Base-by-base conservation (phyloP, 345 rosid genomes). In the Syzygium jambos region DNA sequence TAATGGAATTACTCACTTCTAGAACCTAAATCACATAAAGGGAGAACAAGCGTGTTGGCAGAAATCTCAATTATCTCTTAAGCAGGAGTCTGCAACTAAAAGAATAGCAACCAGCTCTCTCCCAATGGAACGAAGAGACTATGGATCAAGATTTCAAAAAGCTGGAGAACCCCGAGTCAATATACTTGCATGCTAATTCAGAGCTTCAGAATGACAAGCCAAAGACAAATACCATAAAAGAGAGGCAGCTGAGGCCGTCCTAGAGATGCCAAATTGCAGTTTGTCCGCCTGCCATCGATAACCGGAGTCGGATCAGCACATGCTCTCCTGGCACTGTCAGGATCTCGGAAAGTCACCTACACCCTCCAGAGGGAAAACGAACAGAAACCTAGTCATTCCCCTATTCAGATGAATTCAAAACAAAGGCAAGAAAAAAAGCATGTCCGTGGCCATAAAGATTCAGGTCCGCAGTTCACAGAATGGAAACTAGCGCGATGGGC, bases 331-430 rank as follows among this genome's bases (percentile, higher is more conserved):
- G 99, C 99, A 88, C 98, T 94, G 89, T 98, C 99, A 29, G 98
- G 96, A 87, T 98, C 99, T 90, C 96, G 94, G 91, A 95, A 98
- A 89, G 99, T 98, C 90, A 98, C 99, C 99, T 98, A 91, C 87
- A 91, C 95, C 95, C 65, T 51, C 68, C 30, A 27, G 21, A 86
- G 77, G 46, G 63, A 86, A 22, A 87, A 30, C 12, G 43, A 84
- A 52, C 34, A 88, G 54, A 91, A 84, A 63, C 82, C 89, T 85
- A 89, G 93, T 94, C 93, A 95, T 90, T 91, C 87, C 49, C 27
- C 25, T 2, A 9, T 73, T 17, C 49, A 38, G 38, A 78, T 12
- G 34, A 56, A 78, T 49, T 77, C 85, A 52, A 54, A 9, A 83
- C 9, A 54, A 57, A 55, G 68, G 73, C 54, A 87, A 78, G 25